These are phyloP conservation scores for Ustilago sp. DNA, from an alignment of 1,284 basidiomycete species.

Conservation along the genomic window DNA sequence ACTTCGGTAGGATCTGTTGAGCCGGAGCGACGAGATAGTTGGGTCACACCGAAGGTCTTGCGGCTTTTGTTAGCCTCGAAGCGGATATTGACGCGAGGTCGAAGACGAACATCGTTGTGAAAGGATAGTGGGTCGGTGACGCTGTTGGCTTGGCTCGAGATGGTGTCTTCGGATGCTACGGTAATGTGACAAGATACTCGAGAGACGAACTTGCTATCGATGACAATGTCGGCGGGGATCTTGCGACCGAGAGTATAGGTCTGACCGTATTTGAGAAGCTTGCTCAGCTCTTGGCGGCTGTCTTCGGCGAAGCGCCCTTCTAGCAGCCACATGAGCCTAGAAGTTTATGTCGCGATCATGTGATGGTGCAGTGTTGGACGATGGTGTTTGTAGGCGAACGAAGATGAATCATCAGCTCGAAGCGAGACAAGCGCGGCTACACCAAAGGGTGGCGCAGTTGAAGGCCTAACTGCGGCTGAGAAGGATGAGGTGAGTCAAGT, in stretches of 20 bases:
- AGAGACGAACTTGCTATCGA: conserved; percentile 57
- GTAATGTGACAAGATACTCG: conserved; percentile 44
- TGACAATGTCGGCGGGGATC: conserved; percentile 57
- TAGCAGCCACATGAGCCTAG: conserved; percentile 53
- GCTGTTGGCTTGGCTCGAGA: conserved; percentile 8
- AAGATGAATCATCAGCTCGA: neutral
- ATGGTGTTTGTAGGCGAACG: neutral
- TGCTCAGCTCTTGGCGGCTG: conserved; percentile 41
- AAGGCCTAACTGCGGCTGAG: neutral
- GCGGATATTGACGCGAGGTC: conserved; percentile 47
- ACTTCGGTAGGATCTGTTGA: conserved; percentile 24
- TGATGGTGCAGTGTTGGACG: neutral
- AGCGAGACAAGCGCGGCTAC: too few relatives aligned
- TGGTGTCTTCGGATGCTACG: conserved; percentile 27
- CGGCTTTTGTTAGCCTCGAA: conserved; percentile 55
- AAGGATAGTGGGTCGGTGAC: conserved; percentile 25
- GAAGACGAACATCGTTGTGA: conserved; percentile 22
- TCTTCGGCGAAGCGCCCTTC: conserved; percentile 52
- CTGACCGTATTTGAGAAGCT: conserved; percentile 55
- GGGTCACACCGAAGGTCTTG: conserved; percentile 33
- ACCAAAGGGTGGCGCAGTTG: neutral
- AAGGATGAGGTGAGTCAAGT: neutral
- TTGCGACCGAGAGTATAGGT: conserved; percentile 59
- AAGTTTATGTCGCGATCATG: neutral
- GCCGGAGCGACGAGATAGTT: conserved; percentile 7